A percentile compares a stretch with the other conserved stretches of the same genome.
phyloP scores from a whole-genome alignment of 2,329 filamentous ascomycete species.

The Trichoderma atroviride region DNA sequence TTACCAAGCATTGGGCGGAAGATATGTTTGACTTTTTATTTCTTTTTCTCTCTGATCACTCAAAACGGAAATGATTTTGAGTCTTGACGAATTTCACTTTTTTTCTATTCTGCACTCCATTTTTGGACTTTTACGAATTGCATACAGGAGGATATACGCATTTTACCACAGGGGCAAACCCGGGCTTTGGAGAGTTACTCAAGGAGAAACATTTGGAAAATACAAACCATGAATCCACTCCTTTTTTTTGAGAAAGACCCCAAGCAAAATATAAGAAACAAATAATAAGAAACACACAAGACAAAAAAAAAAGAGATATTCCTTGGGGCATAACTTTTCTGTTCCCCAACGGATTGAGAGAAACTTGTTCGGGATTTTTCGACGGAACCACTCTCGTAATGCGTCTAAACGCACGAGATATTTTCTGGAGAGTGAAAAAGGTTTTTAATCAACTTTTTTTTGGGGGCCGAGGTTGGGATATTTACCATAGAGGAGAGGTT shows the following conservation, averaged over 20 bases:
- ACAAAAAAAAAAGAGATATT: not conserved
- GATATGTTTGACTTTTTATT: constrained; percentile 14
- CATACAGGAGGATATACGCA: constrained; percentile 25
- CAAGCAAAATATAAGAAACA: constrained; percentile 12
- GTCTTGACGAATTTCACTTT: constrained; percentile 10
- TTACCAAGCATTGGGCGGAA: constrained; percentile 23
- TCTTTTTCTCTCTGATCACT: constrained; percentile 13
- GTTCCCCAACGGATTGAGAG: not conserved
- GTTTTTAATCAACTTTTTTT: not conserved
- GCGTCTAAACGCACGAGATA: not conserved
- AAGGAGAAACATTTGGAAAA: not conserved
- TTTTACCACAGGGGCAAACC: not conserved
- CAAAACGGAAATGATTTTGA: not conserved
- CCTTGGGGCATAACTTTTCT: not conserved
- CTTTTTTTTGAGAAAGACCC: not conserved
- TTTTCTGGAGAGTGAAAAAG: not conserved
- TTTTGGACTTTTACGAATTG: constrained; percentile 20
- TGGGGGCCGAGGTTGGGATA: constrained; percentile 13
- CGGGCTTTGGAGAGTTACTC: constrained; percentile 4
- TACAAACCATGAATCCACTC: not conserved
- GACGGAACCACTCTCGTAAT: not conserved
- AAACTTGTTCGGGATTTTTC: constrained; percentile 19
- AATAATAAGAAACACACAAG: not conserved
- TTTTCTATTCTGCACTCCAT: not conserved
- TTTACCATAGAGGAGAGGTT: not conserved